Conservation (phyloP, 2,329 filamentous ascomycete species). For the Sporothrix inflata region DNA sequence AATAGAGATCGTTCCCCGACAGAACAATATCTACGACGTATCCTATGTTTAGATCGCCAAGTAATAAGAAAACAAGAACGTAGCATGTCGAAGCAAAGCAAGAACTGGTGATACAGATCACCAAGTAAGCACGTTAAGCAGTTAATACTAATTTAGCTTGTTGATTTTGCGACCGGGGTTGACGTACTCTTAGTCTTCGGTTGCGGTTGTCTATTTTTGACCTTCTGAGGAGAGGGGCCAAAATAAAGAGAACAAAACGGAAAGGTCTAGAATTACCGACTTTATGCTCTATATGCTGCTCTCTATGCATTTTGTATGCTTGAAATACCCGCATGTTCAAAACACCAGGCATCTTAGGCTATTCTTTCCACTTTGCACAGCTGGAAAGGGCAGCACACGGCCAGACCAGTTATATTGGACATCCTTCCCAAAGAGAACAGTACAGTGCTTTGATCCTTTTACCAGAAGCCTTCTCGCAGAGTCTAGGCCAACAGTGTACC, state of each 20-base stretch:
- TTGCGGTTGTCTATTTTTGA: background rate
- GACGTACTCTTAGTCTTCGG: background rate
- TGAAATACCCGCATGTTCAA: background rate
- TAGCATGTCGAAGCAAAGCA: no score
- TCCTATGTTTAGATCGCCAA: no score
- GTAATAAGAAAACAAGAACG: no score
- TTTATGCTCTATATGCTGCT: background rate
- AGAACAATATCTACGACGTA: no score
- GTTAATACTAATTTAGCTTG: background rate
- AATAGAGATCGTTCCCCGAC: no score
- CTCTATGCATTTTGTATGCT: background rate
- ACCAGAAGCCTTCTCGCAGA: background rate
- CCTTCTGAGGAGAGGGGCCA: background rate
- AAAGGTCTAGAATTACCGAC: conserved; percentile 7
- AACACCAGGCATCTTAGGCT: background rate
- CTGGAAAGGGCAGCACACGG: no score
- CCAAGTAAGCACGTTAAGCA: background rate
- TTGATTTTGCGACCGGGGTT: background rate
- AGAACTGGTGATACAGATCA: no score
- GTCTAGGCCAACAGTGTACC: background rate
- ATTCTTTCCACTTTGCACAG: background rate
- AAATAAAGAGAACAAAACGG: background rate
- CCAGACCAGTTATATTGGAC: background rate
- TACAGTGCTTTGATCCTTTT: background rate
- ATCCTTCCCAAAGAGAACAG: background rate